A percentile compares a stretch with the other conserved stretches of the same genome.
phyloP scores from a whole-genome alignment of 2,329 filamentous ascomycete genomes.

The Pseudopyricularia javanii region DNA sequence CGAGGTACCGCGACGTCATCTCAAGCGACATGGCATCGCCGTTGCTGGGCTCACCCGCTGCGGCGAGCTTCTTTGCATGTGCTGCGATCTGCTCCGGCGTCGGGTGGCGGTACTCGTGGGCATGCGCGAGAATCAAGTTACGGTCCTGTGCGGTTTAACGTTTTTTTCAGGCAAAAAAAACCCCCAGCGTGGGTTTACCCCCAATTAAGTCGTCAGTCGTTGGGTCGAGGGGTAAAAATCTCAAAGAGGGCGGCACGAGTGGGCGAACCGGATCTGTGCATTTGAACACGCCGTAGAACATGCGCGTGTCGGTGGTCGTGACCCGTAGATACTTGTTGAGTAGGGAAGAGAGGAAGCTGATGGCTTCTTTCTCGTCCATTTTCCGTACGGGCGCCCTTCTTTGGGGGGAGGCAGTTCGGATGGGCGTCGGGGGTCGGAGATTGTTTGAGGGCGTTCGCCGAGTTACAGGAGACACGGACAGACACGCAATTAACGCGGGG shows the following conservation, averaged over 20 bases:
- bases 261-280: slow-evolving; percentile 80
- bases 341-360: slow-evolving; percentile 46
- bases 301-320: slow-evolving; percentile 67
- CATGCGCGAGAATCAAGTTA: slow-evolving; percentile 76
- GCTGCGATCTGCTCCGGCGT: slow-evolving; percentile 33
- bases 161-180: background rate
- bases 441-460: background rate
- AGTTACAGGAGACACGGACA: background rate
- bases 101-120: slow-evolving; percentile 81
- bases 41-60: slow-evolving; percentile 11
- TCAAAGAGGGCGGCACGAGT: too few relatives aligned
- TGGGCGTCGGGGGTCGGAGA: background rate
- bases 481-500: background rate
- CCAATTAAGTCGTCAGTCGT: background rate
- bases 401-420: background rate
- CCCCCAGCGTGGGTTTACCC: too few relatives aligned
- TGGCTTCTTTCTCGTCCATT: slow-evolving; percentile 2
- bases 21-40: slow-evolving; percentile 43
- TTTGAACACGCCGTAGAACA: slow-evolving; percentile 86
- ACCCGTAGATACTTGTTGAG: slow-evolving; percentile 71
- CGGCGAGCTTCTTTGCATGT: slow-evolving; percentile 18
- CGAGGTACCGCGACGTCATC: slow-evolving; percentile 78
- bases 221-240: too few relatives aligned
- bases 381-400: background rate
- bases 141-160: slow-evolving; percentile 45